These are phyloP conservation scores for Yarrowia yakushimensis DNA, from an alignment of 805 yeast species.

Conservation along the genomic window DNA sequence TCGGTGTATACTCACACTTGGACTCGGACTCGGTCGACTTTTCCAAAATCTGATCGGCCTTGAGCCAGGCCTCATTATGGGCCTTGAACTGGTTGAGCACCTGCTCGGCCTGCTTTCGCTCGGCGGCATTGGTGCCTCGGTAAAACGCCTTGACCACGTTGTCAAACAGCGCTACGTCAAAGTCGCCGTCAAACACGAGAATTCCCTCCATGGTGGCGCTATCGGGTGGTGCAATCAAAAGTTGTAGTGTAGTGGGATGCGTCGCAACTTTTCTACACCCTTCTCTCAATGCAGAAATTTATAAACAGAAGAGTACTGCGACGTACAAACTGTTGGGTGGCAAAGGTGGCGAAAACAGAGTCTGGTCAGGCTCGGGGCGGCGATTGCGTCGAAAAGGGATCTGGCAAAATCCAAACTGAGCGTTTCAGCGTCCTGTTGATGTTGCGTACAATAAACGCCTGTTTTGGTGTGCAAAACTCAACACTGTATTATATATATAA, in stretches of 20 bases:
- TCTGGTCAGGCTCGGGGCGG: neutral
- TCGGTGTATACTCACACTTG: constrained; percentile 45
- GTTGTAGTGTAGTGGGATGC: neutral
- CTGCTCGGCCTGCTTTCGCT: constrained; percentile 42
- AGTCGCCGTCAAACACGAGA: constrained; percentile 78
- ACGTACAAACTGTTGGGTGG: neutral
- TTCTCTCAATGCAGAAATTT: constrained; percentile 18
- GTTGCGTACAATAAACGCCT: neutral
- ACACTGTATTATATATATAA: constrained; percentile 11
- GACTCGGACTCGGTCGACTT: constrained; percentile 76
- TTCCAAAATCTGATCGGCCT: constrained; percentile 84
- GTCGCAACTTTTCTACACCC: constrained; percentile 20
- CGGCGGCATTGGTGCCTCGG: constrained; percentile 66
- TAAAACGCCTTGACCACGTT: constrained; percentile 81
- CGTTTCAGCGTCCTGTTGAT: too few species aligned
- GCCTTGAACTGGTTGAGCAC: constrained; percentile 65
- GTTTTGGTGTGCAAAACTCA: neutral
- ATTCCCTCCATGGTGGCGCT: constrained; percentile 66
- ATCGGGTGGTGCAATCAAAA: neutral
- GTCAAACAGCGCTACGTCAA: constrained; percentile 78
- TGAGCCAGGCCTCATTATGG: constrained; percentile 93
- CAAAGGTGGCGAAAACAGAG: neutral
- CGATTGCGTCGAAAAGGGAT: neutral
- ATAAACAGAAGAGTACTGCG: neutral
- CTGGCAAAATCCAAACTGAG: too few species aligned